phyloP scores from a whole-genome alignment of 2,329 filamentous ascomycete species.

The Zymoseptoria tritici region DNA sequence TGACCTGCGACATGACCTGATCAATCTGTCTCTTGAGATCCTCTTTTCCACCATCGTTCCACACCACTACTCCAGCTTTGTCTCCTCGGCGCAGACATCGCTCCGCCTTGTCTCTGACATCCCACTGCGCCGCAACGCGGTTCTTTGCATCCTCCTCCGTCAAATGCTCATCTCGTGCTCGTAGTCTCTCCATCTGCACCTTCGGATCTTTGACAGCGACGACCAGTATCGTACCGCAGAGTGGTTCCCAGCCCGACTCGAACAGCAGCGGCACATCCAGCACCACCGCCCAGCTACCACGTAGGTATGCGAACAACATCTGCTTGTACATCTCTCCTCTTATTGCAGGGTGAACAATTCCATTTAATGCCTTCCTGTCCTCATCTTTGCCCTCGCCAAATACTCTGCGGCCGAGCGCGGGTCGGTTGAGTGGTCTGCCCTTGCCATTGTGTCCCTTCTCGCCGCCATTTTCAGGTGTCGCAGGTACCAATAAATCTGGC shows the following conservation, averaged over 20 bases:
- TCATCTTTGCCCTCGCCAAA: slow-evolving; percentile 71
- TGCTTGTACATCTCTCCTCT: slow-evolving; percentile 70
- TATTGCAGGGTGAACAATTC: slow-evolving; percentile 89
- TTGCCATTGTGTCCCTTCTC: slow-evolving; percentile 51
- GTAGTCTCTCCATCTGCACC: slow-evolving; percentile 73
- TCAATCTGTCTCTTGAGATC: slow-evolving; percentile 62
- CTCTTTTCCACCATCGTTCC: slow-evolving; percentile 75
- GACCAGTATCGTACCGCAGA: slow-evolving; percentile 80
- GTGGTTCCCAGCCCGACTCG: slow-evolving; percentile 74
- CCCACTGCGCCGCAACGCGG: slow-evolving; percentile 76
- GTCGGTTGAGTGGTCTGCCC: slow-evolving; percentile 73
- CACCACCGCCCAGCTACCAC: slow-evolving; percentile 79
- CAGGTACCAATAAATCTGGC: slow-evolving; percentile 71
- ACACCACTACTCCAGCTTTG: slow-evolving; percentile 68
- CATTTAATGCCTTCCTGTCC: slow-evolving; percentile 73
- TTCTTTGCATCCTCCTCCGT: slow-evolving; percentile 81
- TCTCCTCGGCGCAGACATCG: slow-evolving; percentile 59
- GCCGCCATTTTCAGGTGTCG: slow-evolving; percentile 35
- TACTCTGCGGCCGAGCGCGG: slow-evolving; percentile 74
- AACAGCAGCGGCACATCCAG: slow-evolving; percentile 89
- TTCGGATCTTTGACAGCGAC: slow-evolving; percentile 74
- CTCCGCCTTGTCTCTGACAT: slow-evolving; percentile 75
- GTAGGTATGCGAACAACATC: slow-evolving; percentile 64
- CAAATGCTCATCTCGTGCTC: slow-evolving; percentile 68
- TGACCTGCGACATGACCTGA: slow-evolving; percentile 57